Base-by-base conservation (phyloP, 345 rosid species). In the Angophora floribunda region DNA sequence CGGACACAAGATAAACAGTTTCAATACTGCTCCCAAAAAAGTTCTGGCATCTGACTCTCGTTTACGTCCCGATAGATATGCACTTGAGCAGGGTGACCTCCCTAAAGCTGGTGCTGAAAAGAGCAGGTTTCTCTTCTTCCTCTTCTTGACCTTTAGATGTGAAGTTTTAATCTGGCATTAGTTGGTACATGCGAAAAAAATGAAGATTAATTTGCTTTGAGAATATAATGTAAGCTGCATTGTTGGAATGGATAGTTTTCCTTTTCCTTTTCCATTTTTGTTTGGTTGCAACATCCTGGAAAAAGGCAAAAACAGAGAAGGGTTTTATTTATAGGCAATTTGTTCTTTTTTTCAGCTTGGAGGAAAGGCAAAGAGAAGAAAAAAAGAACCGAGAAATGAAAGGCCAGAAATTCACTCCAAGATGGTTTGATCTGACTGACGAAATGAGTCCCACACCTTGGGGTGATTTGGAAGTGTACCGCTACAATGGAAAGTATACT, bases 351-450 rank as follows among this genome's bases (percentile, higher is more conserved):
- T 91, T 50, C 92, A 96, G 96, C 84, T 93, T 95, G 91, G 97
- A 96, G 89, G 98, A 95, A 91, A 94, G 95, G 87, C 98, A 94
- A 90, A 92, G 97, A 87, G 97, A 94, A 2, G 97, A 95, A 85
- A 95, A 94, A 92, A 93, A 92, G 89, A 88, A 87, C 36, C 89
- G 97, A 61, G 97, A 96, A 89, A 91, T 93, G 17, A 92, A 93
- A 51, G 94, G 90, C 45, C 93, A 94, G 17, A 91, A 93, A 70
- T 95, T 94, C 87, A 87, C 89, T 10, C 95, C 98, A 47, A 93
- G 92, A 92, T 95, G 97, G 96, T 96, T 96, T 44, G 96, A 95
- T 89, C 82, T 92, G 45, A 95, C 95, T 4, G 94, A 93, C 4
- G 96, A 95, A 90, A 86, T 94, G 47, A 89, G 95, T 32, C 21